Percentiles rank a stretch among this genome's conserved stretches.
These are phyloP conservation scores for Camelina laxa DNA, from an alignment of 345 rosid species.

Conservation along the genomic window DNA sequence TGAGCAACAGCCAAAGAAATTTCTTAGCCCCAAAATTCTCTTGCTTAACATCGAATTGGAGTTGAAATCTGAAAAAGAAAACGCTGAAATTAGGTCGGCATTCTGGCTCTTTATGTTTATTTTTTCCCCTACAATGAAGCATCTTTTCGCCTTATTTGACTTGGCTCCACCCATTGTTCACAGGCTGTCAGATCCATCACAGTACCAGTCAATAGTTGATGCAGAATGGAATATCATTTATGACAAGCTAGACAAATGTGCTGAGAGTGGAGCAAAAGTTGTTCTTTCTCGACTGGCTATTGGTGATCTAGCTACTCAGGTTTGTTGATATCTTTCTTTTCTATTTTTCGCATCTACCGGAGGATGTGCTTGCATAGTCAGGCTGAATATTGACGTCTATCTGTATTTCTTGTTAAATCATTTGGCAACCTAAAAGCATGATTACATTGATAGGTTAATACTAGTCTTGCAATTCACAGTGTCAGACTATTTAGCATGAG, in stretches of 20 bases:
- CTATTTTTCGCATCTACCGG: not conserved
- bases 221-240: conserved; percentile 99
- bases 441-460: too few relatives aligned
- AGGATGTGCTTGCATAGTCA: conserved; percentile 3
- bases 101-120: conserved; percentile 14
- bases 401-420: too few relatives aligned
- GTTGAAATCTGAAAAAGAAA: conserved; percentile 98
- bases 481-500: too few relatives aligned
- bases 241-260: conserved; percentile 97
- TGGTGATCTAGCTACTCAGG: conserved; percentile 99
- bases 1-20: conserved; percentile 98
- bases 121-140: not conserved
- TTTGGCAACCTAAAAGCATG: too few relatives aligned
- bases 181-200: conserved; percentile 95
- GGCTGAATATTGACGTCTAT: conserved; percentile 25
- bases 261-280: conserved; percentile 88
- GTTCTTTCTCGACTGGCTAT: conserved; percentile 98
- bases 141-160: conserved; percentile 27
- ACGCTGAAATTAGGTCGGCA: conserved; percentile 91
- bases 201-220: conserved; percentile 98
- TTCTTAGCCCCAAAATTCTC: conserved; percentile 79
- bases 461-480: too few relatives aligned
- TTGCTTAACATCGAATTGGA: conserved; percentile 90
- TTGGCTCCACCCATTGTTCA: conserved; percentile 25
- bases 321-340: conserved; percentile 32